phyloP scores from a whole-genome alignment of 345 rosid genomes.

The Euphorbia peplus region DNA sequence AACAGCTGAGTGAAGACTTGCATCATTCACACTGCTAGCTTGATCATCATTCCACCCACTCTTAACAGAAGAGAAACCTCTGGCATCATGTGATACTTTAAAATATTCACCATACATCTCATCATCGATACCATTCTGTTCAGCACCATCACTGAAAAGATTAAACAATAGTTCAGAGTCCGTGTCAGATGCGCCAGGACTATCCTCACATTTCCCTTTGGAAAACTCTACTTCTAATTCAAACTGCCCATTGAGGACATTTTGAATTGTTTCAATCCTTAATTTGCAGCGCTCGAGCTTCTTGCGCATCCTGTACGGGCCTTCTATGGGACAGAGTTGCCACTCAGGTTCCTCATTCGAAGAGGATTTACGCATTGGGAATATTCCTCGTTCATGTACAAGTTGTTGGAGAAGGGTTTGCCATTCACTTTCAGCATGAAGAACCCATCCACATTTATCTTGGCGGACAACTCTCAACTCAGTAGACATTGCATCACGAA shows the following conservation, averaged over 20 bases:
- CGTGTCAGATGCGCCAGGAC: constrained; percentile 57
- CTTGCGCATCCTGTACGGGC: constrained; percentile 99
- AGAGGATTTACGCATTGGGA: constrained; percentile 69
- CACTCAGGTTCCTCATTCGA: constrained; percentile 70
- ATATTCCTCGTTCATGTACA: constrained; percentile 94
- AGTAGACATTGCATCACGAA: constrained; percentile 97
- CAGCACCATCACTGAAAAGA: constrained; percentile 41
- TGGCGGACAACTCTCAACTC: constrained; percentile 98
- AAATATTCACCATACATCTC: constrained; percentile 63
- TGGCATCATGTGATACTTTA: constrained; percentile 48
- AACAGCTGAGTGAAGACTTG: constrained; percentile 95
- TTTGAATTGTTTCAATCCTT: constrained; percentile 73
- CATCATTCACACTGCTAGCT: constrained; percentile 84
- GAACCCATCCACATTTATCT: constrained; percentile 99
- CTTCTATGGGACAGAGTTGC: constrained; percentile 99
- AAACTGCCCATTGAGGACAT: constrained; percentile 70
- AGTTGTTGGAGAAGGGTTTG: constrained; percentile 94
- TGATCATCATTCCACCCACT: constrained; percentile 88
- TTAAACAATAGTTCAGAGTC: constrained; percentile 66
- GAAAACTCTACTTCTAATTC: constrained; percentile 64
- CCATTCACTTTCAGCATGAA: constrained; percentile 99
- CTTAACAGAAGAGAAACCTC: constrained; percentile 53
- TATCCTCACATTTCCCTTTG: constrained; percentile 52
- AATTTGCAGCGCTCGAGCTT: constrained; percentile 89
- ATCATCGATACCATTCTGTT: constrained; percentile 34